Conservation (phyloP, 495 filamentous ascomycete genomes). For the Letharia columbiana region DNA sequence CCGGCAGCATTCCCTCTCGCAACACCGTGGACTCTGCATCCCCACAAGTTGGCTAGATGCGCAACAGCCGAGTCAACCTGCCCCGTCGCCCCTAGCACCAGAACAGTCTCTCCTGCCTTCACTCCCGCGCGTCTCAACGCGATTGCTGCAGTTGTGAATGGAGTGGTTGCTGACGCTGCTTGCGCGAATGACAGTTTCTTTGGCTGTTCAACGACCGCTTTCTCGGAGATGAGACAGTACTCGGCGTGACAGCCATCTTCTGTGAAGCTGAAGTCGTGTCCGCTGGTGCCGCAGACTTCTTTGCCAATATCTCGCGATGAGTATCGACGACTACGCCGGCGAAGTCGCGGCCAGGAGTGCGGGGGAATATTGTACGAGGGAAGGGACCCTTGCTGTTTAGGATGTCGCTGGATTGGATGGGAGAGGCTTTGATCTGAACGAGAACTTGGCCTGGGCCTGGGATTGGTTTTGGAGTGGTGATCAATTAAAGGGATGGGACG, state of each 20-base stretch:
- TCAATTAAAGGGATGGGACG: background rate
- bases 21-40: conserved; percentile 27
- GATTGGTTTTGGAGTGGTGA: background rate
- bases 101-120: conserved; percentile 27
- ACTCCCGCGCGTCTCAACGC: conserved; percentile 27
- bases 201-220: conserved; percentile 26
- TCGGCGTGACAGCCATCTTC: conserved; percentile 33
- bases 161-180: conserved; percentile 30
- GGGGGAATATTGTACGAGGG: background rate
- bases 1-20: conserved; percentile 28
- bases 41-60: conserved; percentile 29
- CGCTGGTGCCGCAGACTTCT: conserved; percentile 32
- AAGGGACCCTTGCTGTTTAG: background rate
- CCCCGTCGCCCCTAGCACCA: conserved; percentile 35
- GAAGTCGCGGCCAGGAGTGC: background rate
- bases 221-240: conserved; percentile 27
- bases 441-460: background rate
- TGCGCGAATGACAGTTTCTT: conserved; percentile 11
- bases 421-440: conserved; percentile 1
- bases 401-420: background rate
- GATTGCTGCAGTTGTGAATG: conserved; percentile 31
- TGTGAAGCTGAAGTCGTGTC: conserved; percentile 24
- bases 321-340: conserved; percentile 21
- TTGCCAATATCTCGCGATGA: conserved; percentile 22
- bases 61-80: conserved; percentile 30